phyloP scores from a whole-genome alignment of 768 basidiomycete genomes.

The Boletus bicolor region DNA sequence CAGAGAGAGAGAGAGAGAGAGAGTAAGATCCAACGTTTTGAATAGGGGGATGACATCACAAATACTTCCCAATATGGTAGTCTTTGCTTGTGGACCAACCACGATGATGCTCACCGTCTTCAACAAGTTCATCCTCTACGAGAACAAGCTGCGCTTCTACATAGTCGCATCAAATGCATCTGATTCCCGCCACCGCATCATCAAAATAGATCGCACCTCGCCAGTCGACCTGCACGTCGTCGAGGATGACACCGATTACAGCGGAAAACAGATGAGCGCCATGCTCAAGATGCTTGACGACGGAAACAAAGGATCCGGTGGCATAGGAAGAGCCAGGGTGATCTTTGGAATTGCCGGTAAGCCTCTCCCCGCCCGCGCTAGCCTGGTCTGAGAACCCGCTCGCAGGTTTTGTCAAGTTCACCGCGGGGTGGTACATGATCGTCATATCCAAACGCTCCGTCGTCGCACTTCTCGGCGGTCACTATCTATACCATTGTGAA shows the following conservation, averaged over 20 bases:
- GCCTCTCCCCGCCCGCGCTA: constrained; percentile 9
- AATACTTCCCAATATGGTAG: constrained; percentile 4
- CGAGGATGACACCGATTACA: constrained; percentile 89
- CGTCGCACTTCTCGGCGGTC: constrained; percentile 91
- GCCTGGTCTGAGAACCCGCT: not conserved
- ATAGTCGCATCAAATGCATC: constrained; percentile 88
- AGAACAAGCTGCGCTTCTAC: constrained; percentile 88
- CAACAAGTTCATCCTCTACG: constrained; percentile 92
- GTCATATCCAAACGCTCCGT: constrained; percentile 86
- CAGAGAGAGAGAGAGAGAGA: not conserved
- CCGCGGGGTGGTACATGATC: constrained; percentile 95
- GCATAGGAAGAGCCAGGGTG: constrained; percentile 71
- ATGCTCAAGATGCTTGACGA: constrained; percentile 95
- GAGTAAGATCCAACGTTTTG: not conserved
- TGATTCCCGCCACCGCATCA: constrained; percentile 83
- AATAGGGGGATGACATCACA: constrained; percentile 29
- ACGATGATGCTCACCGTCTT: constrained; percentile 13
- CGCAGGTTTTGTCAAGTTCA: constrained; percentile 85
- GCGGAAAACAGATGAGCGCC: constrained; percentile 82
- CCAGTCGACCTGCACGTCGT: constrained; percentile 72
- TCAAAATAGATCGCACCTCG: constrained; percentile 89
- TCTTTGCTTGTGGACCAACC: not conserved
- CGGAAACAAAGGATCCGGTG: constrained; percentile 86
- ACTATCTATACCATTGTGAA: constrained; percentile 96
- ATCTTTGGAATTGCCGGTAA: constrained; percentile 84